Evolutionary conservation across 2,329 filamentous ascomycete species (phyloP).

Genomic region (Diaporthe eres): DNA sequence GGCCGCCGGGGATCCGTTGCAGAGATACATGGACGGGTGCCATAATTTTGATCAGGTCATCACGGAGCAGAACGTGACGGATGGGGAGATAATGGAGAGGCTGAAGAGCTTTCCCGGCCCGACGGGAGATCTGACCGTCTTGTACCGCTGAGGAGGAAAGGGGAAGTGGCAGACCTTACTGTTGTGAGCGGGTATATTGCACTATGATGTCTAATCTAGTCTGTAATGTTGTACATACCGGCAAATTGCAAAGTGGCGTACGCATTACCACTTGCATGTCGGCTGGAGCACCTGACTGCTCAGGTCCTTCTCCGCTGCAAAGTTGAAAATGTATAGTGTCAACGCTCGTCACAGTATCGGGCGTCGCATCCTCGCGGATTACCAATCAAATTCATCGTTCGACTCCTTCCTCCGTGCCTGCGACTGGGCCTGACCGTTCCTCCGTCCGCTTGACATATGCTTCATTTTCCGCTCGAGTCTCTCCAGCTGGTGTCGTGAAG

Average conservation of each 20-base stretch:
- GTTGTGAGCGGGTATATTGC: slow-evolving; percentile 10
- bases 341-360: not conserved
- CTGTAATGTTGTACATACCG: slow-evolving; percentile 44
- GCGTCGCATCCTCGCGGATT: not conserved
- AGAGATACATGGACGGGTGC: slow-evolving; percentile 79
- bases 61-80: slow-evolving; percentile 79
- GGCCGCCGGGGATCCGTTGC: slow-evolving; percentile 65
- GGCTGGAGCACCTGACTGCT: not conserved
- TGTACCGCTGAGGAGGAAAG: slow-evolving; percentile 61
- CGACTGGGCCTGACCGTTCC: not conserved
- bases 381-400: slow-evolving; percentile 18
- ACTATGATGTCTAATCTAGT: slow-evolving; percentile 5
- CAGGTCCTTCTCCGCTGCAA: not conserved
- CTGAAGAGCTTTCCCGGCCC: slow-evolving; percentile 69
- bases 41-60: slow-evolving; percentile 88
- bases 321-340: not conserved
- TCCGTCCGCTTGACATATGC: not conserved
- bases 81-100: slow-evolving; percentile 78
- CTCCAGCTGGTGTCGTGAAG: slow-evolving; percentile 31
- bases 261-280: not conserved
- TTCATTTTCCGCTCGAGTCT: slow-evolving; percentile 21
- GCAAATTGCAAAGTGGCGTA: not conserved
- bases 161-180: not conserved
- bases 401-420: not conserved
- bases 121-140: slow-evolving; percentile 66